phyloP scores from a whole-genome alignment of 305 asterid species.

The Ajuga reptans region DNA sequence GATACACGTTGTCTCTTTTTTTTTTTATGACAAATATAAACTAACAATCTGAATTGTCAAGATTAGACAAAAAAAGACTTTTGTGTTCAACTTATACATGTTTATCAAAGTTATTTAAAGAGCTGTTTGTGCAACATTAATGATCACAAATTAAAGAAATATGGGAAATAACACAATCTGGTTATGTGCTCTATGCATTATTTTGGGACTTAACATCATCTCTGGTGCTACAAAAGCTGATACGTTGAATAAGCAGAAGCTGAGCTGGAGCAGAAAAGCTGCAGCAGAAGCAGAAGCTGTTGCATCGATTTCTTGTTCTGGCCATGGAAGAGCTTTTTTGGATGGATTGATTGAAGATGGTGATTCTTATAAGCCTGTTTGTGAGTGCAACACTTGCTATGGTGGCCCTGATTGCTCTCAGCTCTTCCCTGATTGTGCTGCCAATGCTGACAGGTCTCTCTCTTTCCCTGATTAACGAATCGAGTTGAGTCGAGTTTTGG shows the following conservation, averaged over 20 bases:
- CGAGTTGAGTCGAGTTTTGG: too few relatives aligned
- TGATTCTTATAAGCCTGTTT: constrained; percentile 25
- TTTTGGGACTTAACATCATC: too few relatives aligned
- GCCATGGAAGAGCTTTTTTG: constrained; percentile 61
- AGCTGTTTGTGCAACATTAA: too few relatives aligned
- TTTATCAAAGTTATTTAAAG: too few relatives aligned
- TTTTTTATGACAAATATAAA: too few relatives aligned
- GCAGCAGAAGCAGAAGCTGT: constrained; percentile 70
- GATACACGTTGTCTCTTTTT: too few relatives aligned
- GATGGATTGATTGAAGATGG: constrained; percentile 42
- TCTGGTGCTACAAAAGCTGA: too few relatives aligned
- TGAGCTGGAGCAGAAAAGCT: constrained; percentile 27
- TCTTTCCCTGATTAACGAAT: too few relatives aligned
- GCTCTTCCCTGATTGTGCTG: constrained; percentile 36
- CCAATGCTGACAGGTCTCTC: constrained; percentile 44
- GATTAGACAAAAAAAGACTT: too few relatives aligned
- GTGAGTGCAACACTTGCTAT: constrained; percentile 68
- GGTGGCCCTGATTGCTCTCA: constrained; percentile 49
- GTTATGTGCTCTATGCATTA: neutral
- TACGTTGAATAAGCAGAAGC: neutral
- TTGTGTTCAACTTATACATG: too few relatives aligned
- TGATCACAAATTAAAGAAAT: too few relatives aligned
- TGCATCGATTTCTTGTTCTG: constrained; percentile 49
- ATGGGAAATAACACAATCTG: neutral
- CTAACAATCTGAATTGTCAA: too few relatives aligned